Percentiles rank a stretch among this genome's conserved stretches.
Evolutionary conservation across 257 asterid genomes (phyloP).

Genomic region (Solanum chmielewskii): DNA sequence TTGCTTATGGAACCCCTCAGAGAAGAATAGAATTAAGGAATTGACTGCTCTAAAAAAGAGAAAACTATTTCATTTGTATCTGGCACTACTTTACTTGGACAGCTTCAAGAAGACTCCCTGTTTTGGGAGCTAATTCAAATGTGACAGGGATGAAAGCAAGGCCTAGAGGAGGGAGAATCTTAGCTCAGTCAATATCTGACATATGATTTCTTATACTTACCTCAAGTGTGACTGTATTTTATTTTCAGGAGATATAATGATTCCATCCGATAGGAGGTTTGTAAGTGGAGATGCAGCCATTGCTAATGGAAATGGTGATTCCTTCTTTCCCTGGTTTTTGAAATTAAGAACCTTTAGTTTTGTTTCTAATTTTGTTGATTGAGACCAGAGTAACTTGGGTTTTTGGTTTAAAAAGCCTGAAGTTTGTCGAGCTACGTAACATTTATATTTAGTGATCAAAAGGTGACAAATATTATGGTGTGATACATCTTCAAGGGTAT

Average conservation of each 20-base stretch:
- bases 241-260: not conserved
- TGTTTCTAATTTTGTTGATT: not conserved
- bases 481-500: not conserved
- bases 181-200: not conserved
- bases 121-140: not conserved
- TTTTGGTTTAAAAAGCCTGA: not conserved
- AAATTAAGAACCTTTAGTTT: not conserved
- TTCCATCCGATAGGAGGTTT: not conserved
- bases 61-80: not conserved
- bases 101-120: not conserved
- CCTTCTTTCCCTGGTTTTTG: not conserved
- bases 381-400: not conserved
- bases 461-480: not conserved
- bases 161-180: not conserved
- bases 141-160: not conserved
- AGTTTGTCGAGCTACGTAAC: not conserved
- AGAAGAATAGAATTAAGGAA: not conserved
- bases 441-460: not conserved
- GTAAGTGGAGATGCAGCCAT: conserved; percentile 7
- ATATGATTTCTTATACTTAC: not conserved
- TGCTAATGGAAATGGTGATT: conserved; percentile 26
- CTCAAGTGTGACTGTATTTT: not conserved
- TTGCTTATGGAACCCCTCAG: not conserved
- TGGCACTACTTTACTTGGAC: not conserved
- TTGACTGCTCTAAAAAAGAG: not conserved